Percentiles rank a stretch among this genome's conserved stretches.
These are phyloP conservation scores for Aspergillus sp. DNA, from an alignment of 2,329 filamentous ascomycete species.

Conservation along the genomic window DNA sequence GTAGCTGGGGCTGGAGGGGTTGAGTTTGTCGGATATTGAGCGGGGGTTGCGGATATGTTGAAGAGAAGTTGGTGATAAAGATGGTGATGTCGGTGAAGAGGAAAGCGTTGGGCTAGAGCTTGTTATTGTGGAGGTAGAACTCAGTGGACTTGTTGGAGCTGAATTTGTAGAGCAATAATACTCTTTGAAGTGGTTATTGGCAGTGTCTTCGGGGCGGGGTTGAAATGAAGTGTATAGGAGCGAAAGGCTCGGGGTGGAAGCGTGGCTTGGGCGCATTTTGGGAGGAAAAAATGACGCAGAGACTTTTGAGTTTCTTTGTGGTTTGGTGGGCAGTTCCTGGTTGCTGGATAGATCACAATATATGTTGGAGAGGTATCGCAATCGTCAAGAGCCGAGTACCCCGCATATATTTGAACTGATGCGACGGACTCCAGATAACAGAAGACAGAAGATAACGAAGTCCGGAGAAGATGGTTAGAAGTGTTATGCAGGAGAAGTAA, in stretches of 20 bases:
- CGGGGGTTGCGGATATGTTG: slow-evolving; percentile 23
- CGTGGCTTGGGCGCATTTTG: slow-evolving; percentile 25
- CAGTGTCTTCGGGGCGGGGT: slow-evolving; percentile 17
- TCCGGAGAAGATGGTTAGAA: background rate
- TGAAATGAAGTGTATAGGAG: slow-evolving; percentile 34
- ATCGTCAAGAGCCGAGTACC: background rate
- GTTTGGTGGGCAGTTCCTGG: background rate
- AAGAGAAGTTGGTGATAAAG: slow-evolving; percentile 18
- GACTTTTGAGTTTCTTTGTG: background rate
- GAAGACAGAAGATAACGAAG: background rate
- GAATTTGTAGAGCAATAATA: slow-evolving; percentile 15
- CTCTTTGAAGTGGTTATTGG: slow-evolving; percentile 17
- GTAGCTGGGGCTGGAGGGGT: slow-evolving; percentile 18
- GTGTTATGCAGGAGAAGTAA: background rate
- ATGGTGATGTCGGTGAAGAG: slow-evolving; percentile 29
- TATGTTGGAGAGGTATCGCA: background rate
- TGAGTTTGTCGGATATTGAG: slow-evolving; percentile 8
- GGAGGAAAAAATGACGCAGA: background rate
- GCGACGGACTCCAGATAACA: background rate
- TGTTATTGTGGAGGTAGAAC: slow-evolving; percentile 23
- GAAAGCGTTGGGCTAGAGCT: slow-evolving; percentile 20
- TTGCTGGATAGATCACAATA: slow-evolving; percentile 3
- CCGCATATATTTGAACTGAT: background rate
- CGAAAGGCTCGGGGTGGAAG: slow-evolving; percentile 27
- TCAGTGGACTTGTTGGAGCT: slow-evolving; percentile 27